Evolutionary conservation across 2,329 filamentous ascomycete genomes (phyloP).

Genomic region (Paecilomyces niveus): DNA sequence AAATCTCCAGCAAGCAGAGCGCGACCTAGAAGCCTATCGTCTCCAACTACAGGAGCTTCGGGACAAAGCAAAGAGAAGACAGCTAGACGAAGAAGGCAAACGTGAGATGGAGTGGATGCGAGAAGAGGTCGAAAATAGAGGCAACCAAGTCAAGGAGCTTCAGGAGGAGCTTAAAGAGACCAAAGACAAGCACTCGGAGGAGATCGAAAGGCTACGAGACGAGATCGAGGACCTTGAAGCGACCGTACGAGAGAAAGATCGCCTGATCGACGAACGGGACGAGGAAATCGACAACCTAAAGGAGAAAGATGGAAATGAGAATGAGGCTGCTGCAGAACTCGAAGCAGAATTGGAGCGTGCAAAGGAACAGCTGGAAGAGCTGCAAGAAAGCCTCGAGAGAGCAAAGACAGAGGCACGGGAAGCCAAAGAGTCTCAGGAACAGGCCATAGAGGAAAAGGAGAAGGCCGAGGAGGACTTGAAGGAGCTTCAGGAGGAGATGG

Average conservation of each 20-base stretch:
- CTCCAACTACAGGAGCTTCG: slow-evolving; percentile 76
- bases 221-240: slow-evolving; percentile 70
- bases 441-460: slow-evolving; percentile 47
- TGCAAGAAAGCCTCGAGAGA: slow-evolving; percentile 35
- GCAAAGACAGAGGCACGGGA: slow-evolving; percentile 29
- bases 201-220: slow-evolving; percentile 62
- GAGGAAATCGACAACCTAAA: slow-evolving; percentile 66
- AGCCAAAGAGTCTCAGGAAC: slow-evolving; percentile 38
- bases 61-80: slow-evolving; percentile 69
- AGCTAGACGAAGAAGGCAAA: slow-evolving; percentile 63
- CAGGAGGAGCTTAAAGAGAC: slow-evolving; percentile 51
- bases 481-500: slow-evolving; percentile 66
- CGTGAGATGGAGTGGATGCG: slow-evolving; percentile 49
- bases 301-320: slow-evolving; percentile 37
- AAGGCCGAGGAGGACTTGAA: slow-evolving; percentile 50
- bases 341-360: slow-evolving; percentile 44
- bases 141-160: slow-evolving; percentile 33
- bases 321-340: slow-evolving; percentile 38
- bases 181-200: slow-evolving; percentile 48
- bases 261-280: slow-evolving; percentile 64
- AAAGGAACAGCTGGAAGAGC: slow-evolving; percentile 36
- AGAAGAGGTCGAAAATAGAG: slow-evolving; percentile 44
- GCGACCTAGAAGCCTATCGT: slow-evolving; percentile 76
- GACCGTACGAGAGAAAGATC: slow-evolving; percentile 68
- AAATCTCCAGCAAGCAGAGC: slow-evolving; percentile 71